Base-by-base conservation (phyloP, 441 rosid genomes). In the Breynia disticha region DNA sequence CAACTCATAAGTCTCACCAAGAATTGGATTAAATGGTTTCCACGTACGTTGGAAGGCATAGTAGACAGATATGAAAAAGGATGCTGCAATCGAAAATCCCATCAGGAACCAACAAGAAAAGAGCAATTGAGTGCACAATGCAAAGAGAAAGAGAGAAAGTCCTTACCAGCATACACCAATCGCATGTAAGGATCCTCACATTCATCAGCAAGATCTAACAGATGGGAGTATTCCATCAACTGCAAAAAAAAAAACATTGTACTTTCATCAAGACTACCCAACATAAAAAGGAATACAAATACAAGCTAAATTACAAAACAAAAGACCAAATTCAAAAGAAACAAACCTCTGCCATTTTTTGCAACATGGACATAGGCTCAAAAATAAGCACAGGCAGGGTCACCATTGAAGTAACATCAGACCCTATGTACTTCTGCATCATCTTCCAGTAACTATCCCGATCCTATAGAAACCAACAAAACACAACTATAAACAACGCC, bases 11-110 rank as follows among this genome's bases (percentile, higher is more conserved):
- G 97, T 94, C 79, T 94, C 97, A 1, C 96, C 99, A n/a, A 90
- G 94, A 69, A 94, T 85, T 48, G 97, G 99, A 75, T 94, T 89
- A 65, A 94, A 89, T 3, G 96, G 99, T 72, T 89, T 89, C 97
- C 99, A 94, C 15, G 95, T 74, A 51, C 99, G 84, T 73, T 81
- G 82, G 50, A 39, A 74, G 18, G 89, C 97, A 74, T 71, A 80
- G 69, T 89, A 93, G 59, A 93, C 83, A 28, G 97, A 84, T 61
- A 89, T 82, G 62, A 81, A 83, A 88, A 95, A 93, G 39, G 96
- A 81, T 24, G 88, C 95, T 93, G 86, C 78, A 68, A 68, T 62
- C 38, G 55, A 39, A 35, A 72, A 72, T 52, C 52, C 50, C 50
- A 32, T 20, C 47, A 50, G 2, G 19, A 7, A 65, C 48, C 22